Conservation (phyloP, 768 basidiomycete species). For the Kwoniella mangroviensis region DNA sequence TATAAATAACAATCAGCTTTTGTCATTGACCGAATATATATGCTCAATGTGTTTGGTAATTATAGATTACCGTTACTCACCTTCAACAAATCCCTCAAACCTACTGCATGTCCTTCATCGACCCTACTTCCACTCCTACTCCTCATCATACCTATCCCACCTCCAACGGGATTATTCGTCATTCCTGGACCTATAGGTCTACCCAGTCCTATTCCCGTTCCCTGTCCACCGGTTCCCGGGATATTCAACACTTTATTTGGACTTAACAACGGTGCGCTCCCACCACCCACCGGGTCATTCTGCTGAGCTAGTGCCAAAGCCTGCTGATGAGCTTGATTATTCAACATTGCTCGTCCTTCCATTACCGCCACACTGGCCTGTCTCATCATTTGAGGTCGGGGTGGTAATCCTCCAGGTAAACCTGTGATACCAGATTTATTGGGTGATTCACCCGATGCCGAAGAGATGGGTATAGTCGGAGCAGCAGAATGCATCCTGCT, state of each 20-base stretch:
- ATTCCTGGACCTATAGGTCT: constrained; percentile 11
- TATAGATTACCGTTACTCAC: constrained; percentile 27
- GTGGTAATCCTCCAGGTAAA: constrained; percentile 21
- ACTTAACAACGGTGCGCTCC: constrained; percentile 18
- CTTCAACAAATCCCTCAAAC: constrained; percentile 52
- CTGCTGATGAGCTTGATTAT: constrained; percentile 35
- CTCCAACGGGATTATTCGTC: constrained; percentile 9
- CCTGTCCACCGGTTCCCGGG: constrained; percentile 1
- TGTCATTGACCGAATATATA: background rate
- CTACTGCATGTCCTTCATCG: constrained; percentile 32
- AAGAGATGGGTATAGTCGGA: constrained; percentile 25
- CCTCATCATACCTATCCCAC: constrained; percentile 38
- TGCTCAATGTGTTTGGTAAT: no score
- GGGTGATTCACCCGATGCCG: constrained; percentile 5
- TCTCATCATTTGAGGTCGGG: constrained; percentile 61
- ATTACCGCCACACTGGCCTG: constrained; percentile 66
- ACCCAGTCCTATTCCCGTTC: constrained; percentile 1
- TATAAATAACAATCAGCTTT: no score
- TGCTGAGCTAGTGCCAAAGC: constrained; percentile 35
- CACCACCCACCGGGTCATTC: constrained; percentile 13
- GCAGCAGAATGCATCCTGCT: constrained; percentile 46
- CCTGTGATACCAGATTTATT: constrained; percentile 12
- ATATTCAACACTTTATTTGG: constrained; percentile 25
- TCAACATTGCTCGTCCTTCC: constrained; percentile 58
- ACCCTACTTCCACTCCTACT: constrained; percentile 47